Conservation (phyloP, 2,329 filamentous ascomycete species). For the Pseudogymnoascus verrucosus region DNA sequence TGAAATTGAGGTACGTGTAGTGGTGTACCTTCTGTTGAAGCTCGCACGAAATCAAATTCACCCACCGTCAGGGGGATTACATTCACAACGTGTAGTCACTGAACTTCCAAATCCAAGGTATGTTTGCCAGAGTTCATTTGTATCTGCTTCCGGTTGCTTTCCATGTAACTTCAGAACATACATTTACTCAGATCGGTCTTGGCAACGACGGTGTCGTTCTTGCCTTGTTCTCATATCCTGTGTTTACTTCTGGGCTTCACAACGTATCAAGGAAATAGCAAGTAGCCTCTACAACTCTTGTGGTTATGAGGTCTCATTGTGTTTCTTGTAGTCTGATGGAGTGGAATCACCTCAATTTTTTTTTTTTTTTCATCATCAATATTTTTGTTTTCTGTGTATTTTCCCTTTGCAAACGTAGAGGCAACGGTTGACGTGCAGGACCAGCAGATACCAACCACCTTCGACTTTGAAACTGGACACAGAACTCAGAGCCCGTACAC, state of each 20-base stretch:
- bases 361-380: background rate
- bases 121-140: background rate
- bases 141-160: background rate
- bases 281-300: background rate
- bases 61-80: background rate
- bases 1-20: background rate
- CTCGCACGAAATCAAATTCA: background rate
- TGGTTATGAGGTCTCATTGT: background rate
- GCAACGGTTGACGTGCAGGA: background rate
- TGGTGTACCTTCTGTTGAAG: background rate
- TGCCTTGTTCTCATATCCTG: slow-evolving; percentile 1
- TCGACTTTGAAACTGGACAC: too few species aligned
- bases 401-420: background rate
- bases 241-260: background rate
- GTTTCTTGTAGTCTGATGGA: background rate
- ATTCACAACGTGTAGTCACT: background rate
- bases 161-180: background rate
- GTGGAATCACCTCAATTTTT: background rate
- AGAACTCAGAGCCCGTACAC: background rate
- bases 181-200: background rate
- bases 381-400: background rate
- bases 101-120: background rate
- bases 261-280: background rate
- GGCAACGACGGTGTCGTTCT: background rate
- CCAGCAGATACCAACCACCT: background rate